phyloP scores from a whole-genome alignment of 495 filamentous ascomycete species.

The Penicillium pulvis region DNA sequence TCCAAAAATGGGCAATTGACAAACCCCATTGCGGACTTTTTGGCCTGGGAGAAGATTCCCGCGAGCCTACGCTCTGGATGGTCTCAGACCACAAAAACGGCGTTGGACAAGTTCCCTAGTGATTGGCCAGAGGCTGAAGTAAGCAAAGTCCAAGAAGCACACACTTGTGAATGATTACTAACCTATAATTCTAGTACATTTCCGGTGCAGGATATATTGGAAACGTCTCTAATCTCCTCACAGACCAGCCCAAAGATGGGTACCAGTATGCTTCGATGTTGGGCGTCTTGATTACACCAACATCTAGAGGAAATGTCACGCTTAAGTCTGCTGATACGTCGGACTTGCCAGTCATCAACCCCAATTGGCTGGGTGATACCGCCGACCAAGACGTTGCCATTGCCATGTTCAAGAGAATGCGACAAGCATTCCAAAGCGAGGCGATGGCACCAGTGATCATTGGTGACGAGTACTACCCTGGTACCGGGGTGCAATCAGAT shows the following conservation, averaged over 20 bases:
- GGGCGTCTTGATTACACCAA: slow-evolving; percentile 46
- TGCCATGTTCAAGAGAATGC: slow-evolving; percentile 54
- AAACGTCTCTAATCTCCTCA: slow-evolving; percentile 42
- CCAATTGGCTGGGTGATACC: slow-evolving; percentile 51
- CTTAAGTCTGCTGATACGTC: slow-evolving; percentile 45
- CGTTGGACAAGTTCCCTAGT: slow-evolving; percentile 39
- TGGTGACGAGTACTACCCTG: slow-evolving; percentile 52
- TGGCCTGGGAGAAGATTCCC: slow-evolving; percentile 56
- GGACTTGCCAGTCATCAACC: slow-evolving; percentile 55
- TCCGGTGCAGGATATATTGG: slow-evolving; percentile 37
- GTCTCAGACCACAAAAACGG: slow-evolving; percentile 17
- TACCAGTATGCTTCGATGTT: slow-evolving; percentile 49
- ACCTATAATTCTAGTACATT: slow-evolving; percentile 32
- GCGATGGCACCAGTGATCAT: slow-evolving; percentile 44
- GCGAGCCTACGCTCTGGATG: slow-evolving; percentile 25
- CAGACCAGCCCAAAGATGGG: slow-evolving; percentile 40
- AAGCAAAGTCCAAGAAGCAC: slow-evolving; percentile 14
- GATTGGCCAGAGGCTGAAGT: slow-evolving; percentile 64
- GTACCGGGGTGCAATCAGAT: slow-evolving; percentile 48
- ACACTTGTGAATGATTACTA: not conserved
- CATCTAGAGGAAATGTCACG: slow-evolving; percentile 58
- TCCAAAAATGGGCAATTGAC: slow-evolving; percentile 35
- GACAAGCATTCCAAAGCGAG: slow-evolving; percentile 44
- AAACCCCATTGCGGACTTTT: slow-evolving; percentile 40
- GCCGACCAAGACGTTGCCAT: slow-evolving; percentile 56